Percentiles rank a stretch among this genome's conserved stretches.
phyloP scores from a whole-genome alignment of 2,329 filamentous ascomycete species.

The Apiospora phragmitis region DNA sequence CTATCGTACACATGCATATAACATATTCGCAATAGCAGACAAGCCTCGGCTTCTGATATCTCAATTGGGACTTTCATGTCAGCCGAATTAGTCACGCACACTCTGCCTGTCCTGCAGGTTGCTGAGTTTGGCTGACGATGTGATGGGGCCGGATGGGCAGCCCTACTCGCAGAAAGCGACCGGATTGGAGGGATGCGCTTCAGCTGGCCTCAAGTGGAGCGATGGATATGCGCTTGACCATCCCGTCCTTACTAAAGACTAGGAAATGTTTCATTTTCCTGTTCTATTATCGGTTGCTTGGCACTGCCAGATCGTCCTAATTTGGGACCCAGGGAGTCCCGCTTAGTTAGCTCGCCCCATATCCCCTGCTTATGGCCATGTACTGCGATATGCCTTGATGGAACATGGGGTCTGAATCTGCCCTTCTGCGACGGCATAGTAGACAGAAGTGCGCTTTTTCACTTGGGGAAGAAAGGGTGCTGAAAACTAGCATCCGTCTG shows the following conservation, averaged over 20 bases:
- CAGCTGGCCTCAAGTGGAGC: background rate
- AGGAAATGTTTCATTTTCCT: background rate
- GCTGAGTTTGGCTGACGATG: background rate
- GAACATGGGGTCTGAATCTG: background rate
- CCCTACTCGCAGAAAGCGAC: background rate
- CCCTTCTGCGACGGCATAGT: background rate
- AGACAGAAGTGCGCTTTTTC: background rate
- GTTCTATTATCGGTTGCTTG: background rate
- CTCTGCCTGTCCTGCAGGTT: background rate
- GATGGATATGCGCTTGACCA: background rate
- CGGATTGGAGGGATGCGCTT: background rate
- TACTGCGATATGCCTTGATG: background rate
- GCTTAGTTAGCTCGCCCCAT: background rate
- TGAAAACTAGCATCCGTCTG: background rate
- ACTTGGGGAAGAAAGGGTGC: background rate
- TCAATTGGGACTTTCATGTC: background rate
- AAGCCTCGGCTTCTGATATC: background rate
- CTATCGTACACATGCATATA: background rate
- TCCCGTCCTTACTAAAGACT: background rate
- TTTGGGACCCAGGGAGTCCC: background rate
- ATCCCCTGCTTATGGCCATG: background rate
- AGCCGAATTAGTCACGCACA: background rate
- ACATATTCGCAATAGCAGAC: background rate
- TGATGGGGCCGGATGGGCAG: background rate
- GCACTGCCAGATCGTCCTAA: background rate